Evolutionary conservation across 805 yeast genomes (phyloP).

Genomic region (Barnettozyma pratensis): DNA sequence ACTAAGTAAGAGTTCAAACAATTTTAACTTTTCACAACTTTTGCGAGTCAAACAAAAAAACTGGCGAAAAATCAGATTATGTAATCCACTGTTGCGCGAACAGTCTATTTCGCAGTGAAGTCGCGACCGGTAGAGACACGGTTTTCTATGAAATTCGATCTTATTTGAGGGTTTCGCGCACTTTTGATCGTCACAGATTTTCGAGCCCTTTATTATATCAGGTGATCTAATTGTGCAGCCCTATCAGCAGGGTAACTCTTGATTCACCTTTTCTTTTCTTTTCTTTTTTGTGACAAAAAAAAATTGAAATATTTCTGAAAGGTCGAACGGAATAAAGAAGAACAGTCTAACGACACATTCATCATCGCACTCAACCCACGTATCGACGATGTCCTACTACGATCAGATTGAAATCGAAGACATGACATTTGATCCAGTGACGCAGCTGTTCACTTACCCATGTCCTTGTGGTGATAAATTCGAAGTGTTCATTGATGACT

Average conservation of each 20-base stretch:
- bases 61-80: not conserved
- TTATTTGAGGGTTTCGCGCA: no score
- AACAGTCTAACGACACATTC: no score
- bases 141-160: not conserved
- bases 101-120: not conserved
- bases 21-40: constrained; percentile 6
- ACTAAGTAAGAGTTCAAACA: constrained; percentile 6
- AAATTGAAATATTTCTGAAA: not conserved
- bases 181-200: not conserved
- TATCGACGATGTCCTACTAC: constrained; percentile 49
- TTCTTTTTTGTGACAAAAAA: not conserved
- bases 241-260: not conserved
- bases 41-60: constrained; percentile 3
- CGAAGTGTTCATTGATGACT: constrained; percentile 79
- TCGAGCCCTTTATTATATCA: not conserved
- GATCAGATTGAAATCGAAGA: constrained; percentile 98
- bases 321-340: not conserved
- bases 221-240: not conserved
- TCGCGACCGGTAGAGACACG: not conserved
- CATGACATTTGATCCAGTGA: constrained; percentile 81
- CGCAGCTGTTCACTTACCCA: constrained; percentile 84
- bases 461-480: constrained; percentile 98
- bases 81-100: not conserved
- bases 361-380: no score
- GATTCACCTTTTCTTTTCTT: not conserved